These are phyloP conservation scores for Poronia punctata DNA, from an alignment of 495 filamentous ascomycete species.

Conservation along the genomic window DNA sequence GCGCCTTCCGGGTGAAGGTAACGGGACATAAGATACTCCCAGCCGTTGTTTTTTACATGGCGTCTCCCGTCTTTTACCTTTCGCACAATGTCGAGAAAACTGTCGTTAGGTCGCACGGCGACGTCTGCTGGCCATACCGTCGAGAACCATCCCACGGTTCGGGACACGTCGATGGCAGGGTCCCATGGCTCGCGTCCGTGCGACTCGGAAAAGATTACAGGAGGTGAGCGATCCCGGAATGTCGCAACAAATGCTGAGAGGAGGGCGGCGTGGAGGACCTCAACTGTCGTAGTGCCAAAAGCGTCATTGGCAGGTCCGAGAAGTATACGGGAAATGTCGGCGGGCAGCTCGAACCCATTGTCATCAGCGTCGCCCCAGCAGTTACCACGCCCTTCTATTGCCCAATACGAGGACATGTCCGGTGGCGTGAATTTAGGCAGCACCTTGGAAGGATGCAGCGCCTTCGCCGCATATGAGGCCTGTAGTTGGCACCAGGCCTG, in stretches of 20 bases:
- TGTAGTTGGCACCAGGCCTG: conserved; percentile 40
- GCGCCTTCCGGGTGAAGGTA: conserved; percentile 28
- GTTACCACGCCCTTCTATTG: conserved; percentile 17
- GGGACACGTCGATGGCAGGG: conserved; percentile 14
- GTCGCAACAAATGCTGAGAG: conserved; percentile 19
- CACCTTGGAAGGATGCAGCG: conserved; percentile 10
- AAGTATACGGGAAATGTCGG: conserved; percentile 12
- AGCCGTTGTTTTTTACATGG: conserved; percentile 8
- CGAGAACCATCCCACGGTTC: conserved; percentile 29
- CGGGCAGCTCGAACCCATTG: conserved; percentile 12
- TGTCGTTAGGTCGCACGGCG: conserved; percentile 1
- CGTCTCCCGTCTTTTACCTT: conserved; percentile 10
- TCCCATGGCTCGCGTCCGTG: conserved; percentile 27
- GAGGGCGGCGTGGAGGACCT: conserved; percentile 21
- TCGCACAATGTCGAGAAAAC: conserved; percentile 7
- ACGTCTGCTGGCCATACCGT: conserved; percentile 21
- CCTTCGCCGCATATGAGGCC: conserved; percentile 5
- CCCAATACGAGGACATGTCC: conserved; percentile 16
- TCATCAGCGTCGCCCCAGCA: conserved; percentile 11
- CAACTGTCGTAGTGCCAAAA: conserved; percentile 18
- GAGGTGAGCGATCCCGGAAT: conserved; percentile 33
- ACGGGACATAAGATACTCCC: conserved; percentile 17
- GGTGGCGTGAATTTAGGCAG: conserved; percentile 1
- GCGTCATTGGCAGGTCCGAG: conserved; percentile 15
- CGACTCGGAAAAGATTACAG: conserved; percentile 36